phyloP scores from a whole-genome alignment of 2,329 filamentous ascomycete genomes.

The Trichoderma koningiopsis region DNA sequence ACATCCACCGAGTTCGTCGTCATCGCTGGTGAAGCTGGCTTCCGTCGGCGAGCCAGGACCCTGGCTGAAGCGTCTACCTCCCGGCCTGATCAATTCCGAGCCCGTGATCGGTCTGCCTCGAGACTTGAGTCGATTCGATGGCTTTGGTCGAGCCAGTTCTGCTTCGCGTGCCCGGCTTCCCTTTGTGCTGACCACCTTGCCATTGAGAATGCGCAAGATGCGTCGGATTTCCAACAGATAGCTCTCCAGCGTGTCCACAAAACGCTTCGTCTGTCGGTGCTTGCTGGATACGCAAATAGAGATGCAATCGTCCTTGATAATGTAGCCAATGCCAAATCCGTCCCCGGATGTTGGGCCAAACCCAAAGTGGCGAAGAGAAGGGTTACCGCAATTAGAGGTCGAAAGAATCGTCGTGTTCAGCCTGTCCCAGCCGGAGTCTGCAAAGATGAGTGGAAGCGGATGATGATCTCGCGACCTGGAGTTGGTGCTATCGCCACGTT shows the following conservation, averaged over 20 bases:
- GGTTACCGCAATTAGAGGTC: constrained; percentile 98
- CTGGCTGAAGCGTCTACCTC: constrained; percentile 39
- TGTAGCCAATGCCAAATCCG: constrained; percentile 97
- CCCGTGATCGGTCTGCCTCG: constrained; percentile 72
- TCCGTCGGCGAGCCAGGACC: constrained; percentile 64
- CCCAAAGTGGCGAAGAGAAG: constrained; percentile 89
- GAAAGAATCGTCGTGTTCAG: constrained; percentile 93
- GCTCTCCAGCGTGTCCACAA: constrained; percentile 84
- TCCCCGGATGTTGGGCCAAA: constrained; percentile 94
- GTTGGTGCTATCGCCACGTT: constrained; percentile 58
- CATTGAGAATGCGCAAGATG: constrained; percentile 69
- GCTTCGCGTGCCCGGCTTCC: constrained; percentile 58
- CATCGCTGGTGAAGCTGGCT: constrained; percentile 72
- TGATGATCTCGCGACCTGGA: constrained; percentile 51
- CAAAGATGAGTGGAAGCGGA: constrained; percentile 76
- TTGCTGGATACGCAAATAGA: constrained; percentile 92
- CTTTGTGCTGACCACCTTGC: constrained; percentile 47
- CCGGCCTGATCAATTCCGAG: constrained; percentile 48
- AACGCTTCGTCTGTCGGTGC: constrained; percentile 88
- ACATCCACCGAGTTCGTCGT: constrained; percentile 93
- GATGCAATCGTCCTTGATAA: constrained; percentile 80
- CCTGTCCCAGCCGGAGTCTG: constrained; percentile 89
- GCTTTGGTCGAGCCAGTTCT: constrained; percentile 45
- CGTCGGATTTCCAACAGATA: constrained; percentile 91
- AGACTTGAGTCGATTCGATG: constrained; percentile 61